Percentiles rank a stretch among this genome's conserved stretches.
Evolutionary conservation across 768 basidiomycete genomes (phyloP).

Genomic region (Arthromyces matolae): DNA sequence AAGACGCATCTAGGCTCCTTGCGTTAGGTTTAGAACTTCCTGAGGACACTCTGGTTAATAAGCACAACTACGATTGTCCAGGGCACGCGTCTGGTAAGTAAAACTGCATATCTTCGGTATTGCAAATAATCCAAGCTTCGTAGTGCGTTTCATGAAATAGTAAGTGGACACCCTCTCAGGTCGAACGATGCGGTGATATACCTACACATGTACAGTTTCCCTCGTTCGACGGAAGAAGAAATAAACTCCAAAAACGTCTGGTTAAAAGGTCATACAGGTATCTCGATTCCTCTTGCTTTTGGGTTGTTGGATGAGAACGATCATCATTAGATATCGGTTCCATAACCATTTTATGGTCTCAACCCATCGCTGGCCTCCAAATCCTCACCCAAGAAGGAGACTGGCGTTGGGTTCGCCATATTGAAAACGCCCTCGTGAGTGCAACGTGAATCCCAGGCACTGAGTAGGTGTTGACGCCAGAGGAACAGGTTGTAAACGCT

Average conservation of each 20-base stretch:
- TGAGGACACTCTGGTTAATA: conserved; percentile 39
- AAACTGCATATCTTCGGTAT: neutral
- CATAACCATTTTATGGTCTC: conserved; percentile 57
- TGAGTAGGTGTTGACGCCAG: too few relatives aligned
- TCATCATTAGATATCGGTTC: conserved; percentile 44
- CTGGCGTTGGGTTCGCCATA: too few relatives aligned
- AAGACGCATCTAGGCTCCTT: conserved; percentile 20
- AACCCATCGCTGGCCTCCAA: conserved; percentile 56
- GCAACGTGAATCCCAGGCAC: neutral
- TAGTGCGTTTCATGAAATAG: conserved; percentile 31
- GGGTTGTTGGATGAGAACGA: neutral
- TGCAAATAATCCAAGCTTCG: too few relatives aligned
- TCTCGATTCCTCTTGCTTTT: neutral
- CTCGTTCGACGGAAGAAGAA: conserved; percentile 41
- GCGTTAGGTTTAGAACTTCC: conserved; percentile 43
- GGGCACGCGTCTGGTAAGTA: conserved; percentile 35
- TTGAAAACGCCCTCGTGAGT: neutral
- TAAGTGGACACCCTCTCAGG: conserved; percentile 15
- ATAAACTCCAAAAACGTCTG: conserved; percentile 40
- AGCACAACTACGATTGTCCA: conserved; percentile 32
- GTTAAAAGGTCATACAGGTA: conserved; percentile 49
- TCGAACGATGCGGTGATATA: neutral
- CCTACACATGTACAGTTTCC: conserved; percentile 27
- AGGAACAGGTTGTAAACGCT: neutral
- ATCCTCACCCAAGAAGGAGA: conserved; percentile 47